Conservation (phyloP, 495 filamentous ascomycete genomes). For the Aspergillus campestris region DNA sequence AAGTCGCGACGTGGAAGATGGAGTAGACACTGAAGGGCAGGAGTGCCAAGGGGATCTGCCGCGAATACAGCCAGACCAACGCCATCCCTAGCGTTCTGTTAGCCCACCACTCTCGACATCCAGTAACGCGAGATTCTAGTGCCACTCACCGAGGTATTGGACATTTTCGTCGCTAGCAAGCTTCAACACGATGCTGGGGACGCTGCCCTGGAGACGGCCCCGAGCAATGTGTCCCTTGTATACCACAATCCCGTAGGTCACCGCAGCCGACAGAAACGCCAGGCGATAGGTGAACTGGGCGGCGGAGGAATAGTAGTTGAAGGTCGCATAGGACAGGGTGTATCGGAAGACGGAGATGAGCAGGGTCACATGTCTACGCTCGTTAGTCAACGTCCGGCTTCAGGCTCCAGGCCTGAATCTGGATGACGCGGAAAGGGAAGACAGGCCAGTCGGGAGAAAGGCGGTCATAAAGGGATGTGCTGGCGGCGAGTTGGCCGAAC, state of each 20-base stretch:
- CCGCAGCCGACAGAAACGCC: constrained; percentile 79
- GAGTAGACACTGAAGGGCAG: constrained; percentile 96
- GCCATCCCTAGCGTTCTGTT: constrained; percentile 64
- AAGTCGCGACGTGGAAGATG: constrained; percentile 91
- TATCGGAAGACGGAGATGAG: constrained; percentile 79
- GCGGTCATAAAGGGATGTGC: background rate
- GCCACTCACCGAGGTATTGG: constrained; percentile 80
- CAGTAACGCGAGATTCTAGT: background rate
- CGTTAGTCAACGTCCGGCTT: constrained; percentile 14
- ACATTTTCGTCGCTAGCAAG: constrained; percentile 87
- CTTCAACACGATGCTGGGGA: constrained; percentile 51
- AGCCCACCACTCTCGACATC: background rate
- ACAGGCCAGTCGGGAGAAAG: background rate
- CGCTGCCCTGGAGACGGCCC: constrained; percentile 51
- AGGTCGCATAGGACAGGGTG: constrained; percentile 66
- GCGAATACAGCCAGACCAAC: constrained; percentile 85
- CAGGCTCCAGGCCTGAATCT: background rate
- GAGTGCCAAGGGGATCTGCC: constrained; percentile 81
- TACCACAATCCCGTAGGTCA: constrained; percentile 97
- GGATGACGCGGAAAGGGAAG: constrained; percentile 2
- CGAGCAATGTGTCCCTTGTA: constrained; percentile 93
- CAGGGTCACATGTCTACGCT: constrained; percentile 66
- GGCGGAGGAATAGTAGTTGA: constrained; percentile 67
- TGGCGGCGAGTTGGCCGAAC: background rate
- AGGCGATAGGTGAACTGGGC: constrained; percentile 79